A percentile compares a stretch with the other conserved stretches of the same genome.
Evolutionary conservation across 768 basidiomycete species (phyloP).

Genomic region (Daedaleopsis sinensis): DNA sequence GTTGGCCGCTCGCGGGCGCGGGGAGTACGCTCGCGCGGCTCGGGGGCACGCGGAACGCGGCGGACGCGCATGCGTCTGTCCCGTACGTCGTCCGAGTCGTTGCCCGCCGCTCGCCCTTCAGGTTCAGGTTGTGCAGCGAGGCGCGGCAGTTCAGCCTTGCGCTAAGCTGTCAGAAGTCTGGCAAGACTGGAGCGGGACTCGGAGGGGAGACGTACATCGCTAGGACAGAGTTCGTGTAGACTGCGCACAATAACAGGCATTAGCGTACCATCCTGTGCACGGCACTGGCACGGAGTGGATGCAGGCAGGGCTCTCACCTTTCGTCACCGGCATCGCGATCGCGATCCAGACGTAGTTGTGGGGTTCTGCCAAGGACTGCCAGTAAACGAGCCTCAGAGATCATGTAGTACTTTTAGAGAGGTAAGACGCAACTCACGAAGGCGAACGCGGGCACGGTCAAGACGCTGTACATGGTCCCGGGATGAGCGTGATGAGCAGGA

Average conservation of each 20-base stretch:
- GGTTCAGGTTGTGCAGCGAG: not conserved
- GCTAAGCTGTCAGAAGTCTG: not conserved
- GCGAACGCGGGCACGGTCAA: not conserved
- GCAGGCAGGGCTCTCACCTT: not conserved
- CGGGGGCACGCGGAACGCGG: too few relatives aligned
- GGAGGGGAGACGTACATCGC: not conserved
- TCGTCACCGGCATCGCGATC: not conserved
- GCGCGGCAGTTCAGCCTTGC: not conserved
- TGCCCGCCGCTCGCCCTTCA: too few relatives aligned
- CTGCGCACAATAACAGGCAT: not conserved
- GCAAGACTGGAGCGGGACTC: not conserved
- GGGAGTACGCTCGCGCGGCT: too few relatives aligned
- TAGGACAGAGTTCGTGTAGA: not conserved
- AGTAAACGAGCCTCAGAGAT: not conserved
- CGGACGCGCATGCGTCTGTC: too few relatives aligned
- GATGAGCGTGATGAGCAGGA: not conserved
- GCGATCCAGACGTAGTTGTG: not conserved
- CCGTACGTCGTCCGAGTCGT: too few relatives aligned
- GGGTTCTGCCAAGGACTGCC: not conserved
- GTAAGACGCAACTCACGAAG: not conserved
- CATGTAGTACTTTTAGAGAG: not conserved
- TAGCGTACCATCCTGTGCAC: not conserved
- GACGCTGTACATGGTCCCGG: not conserved
- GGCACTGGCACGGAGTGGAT: not conserved
- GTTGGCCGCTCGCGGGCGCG: too few relatives aligned